Evolutionary conservation across 176 grass and related monocot genomes (phyloP).

Genomic region (Eleusine coracana): DNA sequence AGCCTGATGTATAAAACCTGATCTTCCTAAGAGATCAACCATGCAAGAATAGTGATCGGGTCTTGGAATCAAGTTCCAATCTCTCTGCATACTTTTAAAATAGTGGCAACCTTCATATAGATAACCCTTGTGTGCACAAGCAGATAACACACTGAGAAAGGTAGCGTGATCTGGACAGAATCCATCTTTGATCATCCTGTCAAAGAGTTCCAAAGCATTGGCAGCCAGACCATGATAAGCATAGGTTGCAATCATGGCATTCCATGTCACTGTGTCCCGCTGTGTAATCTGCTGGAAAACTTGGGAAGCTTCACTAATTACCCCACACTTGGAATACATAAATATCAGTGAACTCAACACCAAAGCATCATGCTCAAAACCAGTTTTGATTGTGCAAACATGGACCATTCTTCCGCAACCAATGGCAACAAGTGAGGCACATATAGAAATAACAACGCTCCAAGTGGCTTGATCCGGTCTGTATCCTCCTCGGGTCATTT

Average conservation of each 20-base stretch:
- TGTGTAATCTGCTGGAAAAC: conserved; percentile 57
- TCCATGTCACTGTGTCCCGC: conserved; percentile 72
- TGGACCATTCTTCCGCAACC: conserved; percentile 74
- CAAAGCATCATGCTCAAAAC: conserved; percentile 71
- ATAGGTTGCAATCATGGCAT: conserved; percentile 76
- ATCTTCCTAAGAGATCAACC: conserved; percentile 79
- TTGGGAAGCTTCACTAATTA: conserved; percentile 58
- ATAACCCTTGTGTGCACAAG: conserved; percentile 74
- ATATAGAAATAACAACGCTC: conserved; percentile 64
- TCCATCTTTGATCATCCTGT: conserved; percentile 54
- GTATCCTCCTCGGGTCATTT: conserved; percentile 67
- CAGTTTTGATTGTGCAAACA: conserved; percentile 48
- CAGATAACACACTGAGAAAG: conserved; percentile 67
- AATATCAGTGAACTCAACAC: conserved; percentile 80
- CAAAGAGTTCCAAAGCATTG: conserved; percentile 64
- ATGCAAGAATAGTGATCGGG: conserved; percentile 80
- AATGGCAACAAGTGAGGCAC: conserved; percentile 63
- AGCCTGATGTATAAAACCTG: conserved; percentile 63
- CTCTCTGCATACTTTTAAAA: conserved; percentile 64
- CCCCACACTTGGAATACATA: conserved; percentile 77
- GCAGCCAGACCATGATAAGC: conserved; percentile 70
- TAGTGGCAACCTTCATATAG: conserved; percentile 68
- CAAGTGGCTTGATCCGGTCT: conserved; percentile 66
- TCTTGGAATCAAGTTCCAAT: conserved; percentile 70
- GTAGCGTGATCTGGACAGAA: conserved; percentile 67